phyloP scores from a whole-genome alignment of 768 basidiomycete species.

The Termitomyces sp. region DNA sequence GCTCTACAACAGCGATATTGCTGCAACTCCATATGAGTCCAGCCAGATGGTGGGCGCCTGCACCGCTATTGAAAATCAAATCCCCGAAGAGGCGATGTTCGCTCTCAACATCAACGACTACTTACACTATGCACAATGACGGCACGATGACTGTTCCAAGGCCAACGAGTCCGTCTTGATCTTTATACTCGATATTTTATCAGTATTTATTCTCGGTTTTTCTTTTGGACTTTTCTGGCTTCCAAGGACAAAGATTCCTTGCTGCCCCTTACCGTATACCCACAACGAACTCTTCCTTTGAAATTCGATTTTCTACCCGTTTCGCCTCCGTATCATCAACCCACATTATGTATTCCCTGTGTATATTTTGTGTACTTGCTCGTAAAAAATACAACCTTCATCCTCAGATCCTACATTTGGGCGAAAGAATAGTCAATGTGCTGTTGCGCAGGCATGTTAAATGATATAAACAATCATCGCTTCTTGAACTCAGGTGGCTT shows the following conservation, averaged over 20 bases:
- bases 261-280: background rate
- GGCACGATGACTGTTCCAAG: background rate
- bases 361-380: background rate
- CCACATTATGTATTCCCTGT: background rate
- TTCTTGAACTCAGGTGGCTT: background rate
- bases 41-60: constrained; percentile 1
- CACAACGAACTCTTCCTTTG: background rate
- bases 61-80: background rate
- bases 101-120: constrained; percentile 23
- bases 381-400: background rate
- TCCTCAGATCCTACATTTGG: background rate
- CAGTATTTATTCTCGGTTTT: background rate
- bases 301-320: background rate
- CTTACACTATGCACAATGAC: constrained; percentile 15
- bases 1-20: background rate
- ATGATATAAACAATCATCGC: background rate
- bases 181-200: background rate
- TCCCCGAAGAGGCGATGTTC: constrained; percentile 18
- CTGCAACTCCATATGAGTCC: constrained; percentile 1
- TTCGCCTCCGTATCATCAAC: background rate
- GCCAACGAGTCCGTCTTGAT: background rate
- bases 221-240: background rate
- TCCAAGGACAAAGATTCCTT: background rate
- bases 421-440: background rate
- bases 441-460: background rate